A percentile compares a stretch with the other conserved stretches of the same genome.
Evolutionary conservation across 1,139 yeast genomes (phyloP).

Genomic region (Candida labiduridarum): DNA sequence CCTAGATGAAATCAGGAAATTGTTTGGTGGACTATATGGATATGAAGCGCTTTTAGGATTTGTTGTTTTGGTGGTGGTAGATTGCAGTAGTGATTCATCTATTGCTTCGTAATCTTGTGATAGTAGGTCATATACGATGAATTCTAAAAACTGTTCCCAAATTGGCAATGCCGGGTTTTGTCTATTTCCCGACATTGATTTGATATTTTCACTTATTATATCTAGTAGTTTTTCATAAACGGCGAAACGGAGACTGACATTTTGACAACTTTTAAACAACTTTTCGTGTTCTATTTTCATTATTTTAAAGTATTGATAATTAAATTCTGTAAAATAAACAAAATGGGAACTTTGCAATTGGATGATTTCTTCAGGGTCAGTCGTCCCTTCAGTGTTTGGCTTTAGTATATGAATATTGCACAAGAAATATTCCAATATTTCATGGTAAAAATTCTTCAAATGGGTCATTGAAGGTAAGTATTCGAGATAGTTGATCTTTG

Average conservation of each 20-base stretch:
- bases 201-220: constrained; percentile 18
- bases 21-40: neutral
- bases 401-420: constrained; percentile 17
- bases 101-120: neutral
- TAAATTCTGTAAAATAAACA: constrained; percentile 28
- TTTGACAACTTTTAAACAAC: constrained; percentile 9
- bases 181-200: neutral
- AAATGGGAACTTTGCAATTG: constrained; percentile 22
- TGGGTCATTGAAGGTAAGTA: constrained; percentile 32
- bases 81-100: neutral
- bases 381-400: constrained; percentile 16
- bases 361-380: constrained; percentile 20
- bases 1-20: neutral
- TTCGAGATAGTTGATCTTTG: constrained; percentile 25
- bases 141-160: constrained; percentile 24
- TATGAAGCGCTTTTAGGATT: neutral
- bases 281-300: constrained; percentile 27
- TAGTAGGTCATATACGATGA: constrained; percentile 17
- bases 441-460: constrained; percentile 27
- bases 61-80: neutral
- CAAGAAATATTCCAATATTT: constrained; percentile 33
- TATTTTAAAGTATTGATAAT: constrained; percentile 26
- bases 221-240: constrained; percentile 16
- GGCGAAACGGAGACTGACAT: neutral
- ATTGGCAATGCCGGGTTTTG: constrained; percentile 8